phyloP scores from a whole-genome alignment of 441 rosid genomes.

The Eutrema salsugineum region DNA sequence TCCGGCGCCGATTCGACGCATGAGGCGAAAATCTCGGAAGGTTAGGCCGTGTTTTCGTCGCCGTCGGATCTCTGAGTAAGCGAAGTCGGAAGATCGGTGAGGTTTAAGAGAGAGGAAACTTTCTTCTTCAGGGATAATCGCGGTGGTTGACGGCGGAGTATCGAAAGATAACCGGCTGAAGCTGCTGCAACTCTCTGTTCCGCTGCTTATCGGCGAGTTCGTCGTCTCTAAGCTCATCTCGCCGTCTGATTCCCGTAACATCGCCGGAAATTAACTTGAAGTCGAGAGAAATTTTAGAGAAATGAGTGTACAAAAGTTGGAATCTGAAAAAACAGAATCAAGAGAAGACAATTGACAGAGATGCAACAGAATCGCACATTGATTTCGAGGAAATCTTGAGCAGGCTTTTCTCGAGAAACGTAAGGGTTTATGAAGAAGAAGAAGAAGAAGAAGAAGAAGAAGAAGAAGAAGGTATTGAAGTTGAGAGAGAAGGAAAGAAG shows the following conservation, averaged over 20 bases:
- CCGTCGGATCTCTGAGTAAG: conserved; percentile 72
- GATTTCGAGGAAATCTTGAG: no score
- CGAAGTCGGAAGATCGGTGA: conserved; percentile 83
- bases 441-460: neutral
- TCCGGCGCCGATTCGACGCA: conserved; percentile 84
- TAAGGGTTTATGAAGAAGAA: neutral
- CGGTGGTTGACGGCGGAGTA: conserved; percentile 35
- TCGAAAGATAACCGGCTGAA: conserved; percentile 76
- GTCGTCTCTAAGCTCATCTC: conserved; percentile 49
- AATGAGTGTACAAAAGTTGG: neutral
- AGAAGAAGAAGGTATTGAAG: neutral
- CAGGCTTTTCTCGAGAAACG: neutral
- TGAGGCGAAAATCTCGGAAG: conserved; percentile 69
- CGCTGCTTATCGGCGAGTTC: conserved; percentile 61
- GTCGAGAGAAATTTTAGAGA: no score
- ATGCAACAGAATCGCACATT: neutral
- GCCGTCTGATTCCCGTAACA: conserved; percentile 47
- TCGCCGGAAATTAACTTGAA: neutral
- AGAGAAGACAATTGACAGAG: neutral
- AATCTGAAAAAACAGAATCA: neutral
- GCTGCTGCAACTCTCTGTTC: conserved; percentile 55
- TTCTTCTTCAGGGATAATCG: conserved; percentile 40
- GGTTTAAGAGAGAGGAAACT: conserved; percentile 56
- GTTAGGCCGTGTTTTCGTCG: conserved; percentile 46
- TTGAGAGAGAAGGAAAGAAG: neutral